These are phyloP conservation scores for Petrea volubilis DNA, from an alignment of 257 asterid genomes.

Conservation along the genomic window DNA sequence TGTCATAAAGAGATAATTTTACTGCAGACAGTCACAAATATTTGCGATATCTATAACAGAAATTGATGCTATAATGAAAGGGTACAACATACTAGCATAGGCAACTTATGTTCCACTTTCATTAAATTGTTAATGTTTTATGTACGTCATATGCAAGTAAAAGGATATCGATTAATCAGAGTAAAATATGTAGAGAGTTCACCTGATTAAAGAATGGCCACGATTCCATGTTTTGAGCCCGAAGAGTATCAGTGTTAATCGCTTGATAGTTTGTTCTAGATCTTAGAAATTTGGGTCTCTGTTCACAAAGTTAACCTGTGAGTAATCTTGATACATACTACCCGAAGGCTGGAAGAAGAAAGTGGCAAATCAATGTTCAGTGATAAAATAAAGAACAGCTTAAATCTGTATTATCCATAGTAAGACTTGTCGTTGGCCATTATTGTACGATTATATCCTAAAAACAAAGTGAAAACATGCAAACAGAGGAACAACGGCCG, in stretches of 20 bases:
- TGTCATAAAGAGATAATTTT: background rate
- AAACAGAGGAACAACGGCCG: no score
- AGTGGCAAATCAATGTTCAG: background rate
- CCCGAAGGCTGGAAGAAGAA: no score
- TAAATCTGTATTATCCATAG: no score
- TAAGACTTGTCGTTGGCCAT: no score
- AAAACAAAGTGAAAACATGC: no score
- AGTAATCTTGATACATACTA: background rate
- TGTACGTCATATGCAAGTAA: no score
- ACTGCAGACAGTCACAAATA: background rate
- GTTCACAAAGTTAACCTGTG: conserved; percentile 23
- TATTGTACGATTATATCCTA: no score
- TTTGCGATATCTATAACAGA: background rate
- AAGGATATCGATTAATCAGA: background rate
- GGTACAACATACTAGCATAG: background rate
- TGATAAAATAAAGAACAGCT: no score
- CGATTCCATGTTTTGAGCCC: conserved; percentile 78
- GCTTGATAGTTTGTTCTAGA: conserved; percentile 62
- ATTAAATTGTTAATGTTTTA: no score
- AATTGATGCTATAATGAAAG: background rate
- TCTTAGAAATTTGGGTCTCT: conserved; percentile 73
- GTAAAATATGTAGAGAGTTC: background rate
- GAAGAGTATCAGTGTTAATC: conserved; percentile 62
- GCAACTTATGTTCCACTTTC: no score
- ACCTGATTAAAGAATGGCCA: conserved; percentile 77